phyloP scores from a whole-genome alignment of 2,329 filamentous ascomycete genomes.

The Ophiocordyceps australis region DNA sequence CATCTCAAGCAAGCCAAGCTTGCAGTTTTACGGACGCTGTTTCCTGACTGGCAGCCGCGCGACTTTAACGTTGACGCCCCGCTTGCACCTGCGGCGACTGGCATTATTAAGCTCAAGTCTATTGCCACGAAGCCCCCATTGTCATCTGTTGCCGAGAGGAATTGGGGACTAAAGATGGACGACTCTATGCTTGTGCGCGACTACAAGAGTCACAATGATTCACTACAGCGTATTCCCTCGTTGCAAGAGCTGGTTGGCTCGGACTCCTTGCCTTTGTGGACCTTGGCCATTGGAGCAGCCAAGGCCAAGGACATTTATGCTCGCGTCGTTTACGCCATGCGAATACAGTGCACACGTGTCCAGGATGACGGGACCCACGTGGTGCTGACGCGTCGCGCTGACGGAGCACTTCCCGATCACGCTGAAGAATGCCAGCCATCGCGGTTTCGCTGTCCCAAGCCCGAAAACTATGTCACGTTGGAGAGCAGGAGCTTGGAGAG shows the following conservation, averaged over 20 bases:
- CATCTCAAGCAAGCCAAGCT: constrained; percentile 9
- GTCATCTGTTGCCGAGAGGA: no score
- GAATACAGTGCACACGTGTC: background rate
- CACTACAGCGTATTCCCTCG: constrained; percentile 10
- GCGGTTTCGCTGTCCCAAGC: no score
- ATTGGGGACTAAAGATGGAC: constrained; percentile 3
- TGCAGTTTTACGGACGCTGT: constrained; percentile 6
- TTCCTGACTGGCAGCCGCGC: constrained; percentile 7
- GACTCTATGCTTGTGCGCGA: constrained; percentile 6
- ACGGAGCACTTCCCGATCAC: constrained; percentile 6
- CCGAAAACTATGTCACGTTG: no score
- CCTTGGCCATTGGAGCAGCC: constrained; percentile 1
- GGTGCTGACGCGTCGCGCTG: background rate
- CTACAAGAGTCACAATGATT: constrained; percentile 11
- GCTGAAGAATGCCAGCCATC: constrained; percentile 6
- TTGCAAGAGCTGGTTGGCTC: constrained; percentile 6
- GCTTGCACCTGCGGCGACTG: constrained; percentile 4
- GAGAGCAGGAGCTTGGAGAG: constrained; percentile 1
- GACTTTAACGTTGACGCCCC: constrained; percentile 15
- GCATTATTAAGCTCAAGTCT: constrained; percentile 7
- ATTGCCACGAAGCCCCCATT: constrained; percentile 1
- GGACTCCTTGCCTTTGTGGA: background rate
- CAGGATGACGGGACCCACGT: background rate
- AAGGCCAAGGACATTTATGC: constrained; percentile 7
- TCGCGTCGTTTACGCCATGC: constrained; percentile 2